A percentile compares a stretch with the other conserved stretches of the same genome.
Conservation (phyloP, 106 monocot genomes). For the Xerophyta viscosa region DNA sequence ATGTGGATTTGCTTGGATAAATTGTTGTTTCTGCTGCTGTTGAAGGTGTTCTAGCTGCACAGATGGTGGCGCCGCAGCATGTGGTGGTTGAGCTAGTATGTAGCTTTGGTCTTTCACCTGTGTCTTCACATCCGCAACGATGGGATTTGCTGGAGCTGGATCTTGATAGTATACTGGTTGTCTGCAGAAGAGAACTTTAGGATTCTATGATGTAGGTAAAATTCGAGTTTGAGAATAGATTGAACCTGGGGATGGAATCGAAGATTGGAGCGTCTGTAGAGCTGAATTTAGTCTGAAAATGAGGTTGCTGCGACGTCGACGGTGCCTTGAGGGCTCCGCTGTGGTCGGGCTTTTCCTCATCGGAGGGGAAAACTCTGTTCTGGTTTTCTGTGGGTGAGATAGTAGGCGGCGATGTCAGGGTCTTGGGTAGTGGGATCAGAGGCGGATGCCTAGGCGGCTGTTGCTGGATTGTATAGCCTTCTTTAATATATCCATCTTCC, state of each 20-base stretch:
- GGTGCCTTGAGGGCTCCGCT: constrained; percentile 14
- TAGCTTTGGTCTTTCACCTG: constrained; percentile 20
- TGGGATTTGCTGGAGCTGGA: background rate
- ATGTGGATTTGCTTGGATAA: constrained; percentile 35
- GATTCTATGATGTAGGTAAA: no score
- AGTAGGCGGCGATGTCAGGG: constrained; percentile 1
- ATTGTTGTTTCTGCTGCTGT: constrained; percentile 31
- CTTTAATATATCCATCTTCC: constrained; percentile 3
- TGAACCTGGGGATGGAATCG: constrained; percentile 4
- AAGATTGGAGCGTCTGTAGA: background rate
- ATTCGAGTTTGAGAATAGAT: no score
- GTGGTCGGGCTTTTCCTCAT: constrained; percentile 60
- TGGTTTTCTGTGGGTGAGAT: constrained; percentile 46
- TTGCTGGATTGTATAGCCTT: constrained; percentile 1
- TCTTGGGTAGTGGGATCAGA: constrained; percentile 1
- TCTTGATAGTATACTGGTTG: constrained; percentile 13
- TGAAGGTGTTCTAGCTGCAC: constrained; percentile 20
- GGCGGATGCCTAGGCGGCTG: constrained; percentile 12
- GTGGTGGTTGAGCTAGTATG: constrained; percentile 3
- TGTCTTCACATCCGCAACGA: background rate
- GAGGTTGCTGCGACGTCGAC: background rate
- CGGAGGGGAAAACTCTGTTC: constrained; percentile 28
- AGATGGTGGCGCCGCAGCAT: no score
- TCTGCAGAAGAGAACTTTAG: no score
- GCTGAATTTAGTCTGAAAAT: constrained; percentile 10